Conservation (phyloP, 2,329 filamentous ascomycete genomes). For the Beauveria varroae region DNA sequence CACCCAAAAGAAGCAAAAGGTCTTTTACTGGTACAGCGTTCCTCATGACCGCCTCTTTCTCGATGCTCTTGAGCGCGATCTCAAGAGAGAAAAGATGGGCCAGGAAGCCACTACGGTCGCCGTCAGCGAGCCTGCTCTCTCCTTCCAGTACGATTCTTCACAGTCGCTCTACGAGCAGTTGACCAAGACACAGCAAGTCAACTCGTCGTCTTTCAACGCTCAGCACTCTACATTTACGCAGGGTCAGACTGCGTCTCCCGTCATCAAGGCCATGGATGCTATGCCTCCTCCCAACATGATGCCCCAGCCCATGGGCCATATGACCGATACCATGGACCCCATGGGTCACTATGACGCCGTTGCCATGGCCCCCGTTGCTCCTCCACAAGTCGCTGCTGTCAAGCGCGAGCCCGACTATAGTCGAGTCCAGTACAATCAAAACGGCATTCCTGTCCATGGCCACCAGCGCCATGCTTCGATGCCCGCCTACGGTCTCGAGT, state of each 20-base stretch:
- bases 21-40: slow-evolving; percentile 99
- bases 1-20: slow-evolving; percentile 99
- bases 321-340: slow-evolving; percentile 60
- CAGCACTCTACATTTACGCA: slow-evolving; percentile 59
- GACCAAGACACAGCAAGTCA: slow-evolving; percentile 98
- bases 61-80: slow-evolving; percentile 90
- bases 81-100: slow-evolving; percentile 99
- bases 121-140: slow-evolving; percentile 92
- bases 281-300: slow-evolving; percentile 92
- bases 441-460: slow-evolving; percentile 76
- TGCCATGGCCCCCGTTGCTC: slow-evolving; percentile 60
- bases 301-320: slow-evolving; percentile 47
- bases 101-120: slow-evolving; percentile 96
- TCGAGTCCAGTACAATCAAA: slow-evolving; percentile 84
- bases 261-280: slow-evolving; percentile 82
- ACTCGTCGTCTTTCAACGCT: slow-evolving; percentile 90
- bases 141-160: slow-evolving; percentile 98
- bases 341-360: slow-evolving; percentile 65
- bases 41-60: slow-evolving; percentile 96
- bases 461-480: slow-evolving; percentile 97
- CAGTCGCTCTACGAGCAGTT: slow-evolving; percentile 99
- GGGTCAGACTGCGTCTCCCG: slow-evolving; percentile 78
- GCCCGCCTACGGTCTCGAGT: slow-evolving; percentile 90
- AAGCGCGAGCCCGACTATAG: slow-evolving; percentile 85
- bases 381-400: slow-evolving; percentile 59